Base-by-base conservation (phyloP, 495 filamentous ascomycete species). In the Aspergillus steynii region DNA sequence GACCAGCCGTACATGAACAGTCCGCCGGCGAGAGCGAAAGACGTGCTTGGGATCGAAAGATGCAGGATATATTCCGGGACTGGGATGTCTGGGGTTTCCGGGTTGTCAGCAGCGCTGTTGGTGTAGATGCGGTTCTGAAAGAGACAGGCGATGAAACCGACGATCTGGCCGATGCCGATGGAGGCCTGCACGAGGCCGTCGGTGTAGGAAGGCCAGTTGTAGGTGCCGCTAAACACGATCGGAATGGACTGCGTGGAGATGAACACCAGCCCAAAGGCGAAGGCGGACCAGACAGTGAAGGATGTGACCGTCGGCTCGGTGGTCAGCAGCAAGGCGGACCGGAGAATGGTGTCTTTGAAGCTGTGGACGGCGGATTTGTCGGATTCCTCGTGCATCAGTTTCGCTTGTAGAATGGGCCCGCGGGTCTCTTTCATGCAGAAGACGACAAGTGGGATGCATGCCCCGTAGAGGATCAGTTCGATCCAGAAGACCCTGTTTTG, bases 1-100 rank as follows among this genome's bases (percentile, higher is more conserved):
- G 49, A 49, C 65, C 65, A 67, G 26, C 59, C 65, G 55, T 67
- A 67, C 58, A 60, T 61, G 37, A 67, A 67, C n/a, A 67, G 29
- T 0, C 65, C 65, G 5, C 65, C 60, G 6, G 65, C 54, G 9
- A 65, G 54, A 3, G 58, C 62, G 26, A 65, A 8, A 5, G 50
- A 54, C 0, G 60, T 62, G 20, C 64, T 62, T 3, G 61, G 49
- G 28, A 66, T 60, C 1, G 64, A 59, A 15, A 66, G 55, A 32
- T 63, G 61, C 5, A 63, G 61, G 51, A 62, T 66, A 29, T 56
- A 50, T 27, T 66, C 64, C 34, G 64, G 64, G 29, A 66, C 63
- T 1, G 64, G 64, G 0, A 31, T 56, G 0, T 58, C 61, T 2
- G 58, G 53, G 5, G 26, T 12, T 45, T 66, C 61, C 0, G 53